Evolutionary conservation across 164 flowering plant genomes (phyloP).

Genomic region (Annona cherimola): DNA sequence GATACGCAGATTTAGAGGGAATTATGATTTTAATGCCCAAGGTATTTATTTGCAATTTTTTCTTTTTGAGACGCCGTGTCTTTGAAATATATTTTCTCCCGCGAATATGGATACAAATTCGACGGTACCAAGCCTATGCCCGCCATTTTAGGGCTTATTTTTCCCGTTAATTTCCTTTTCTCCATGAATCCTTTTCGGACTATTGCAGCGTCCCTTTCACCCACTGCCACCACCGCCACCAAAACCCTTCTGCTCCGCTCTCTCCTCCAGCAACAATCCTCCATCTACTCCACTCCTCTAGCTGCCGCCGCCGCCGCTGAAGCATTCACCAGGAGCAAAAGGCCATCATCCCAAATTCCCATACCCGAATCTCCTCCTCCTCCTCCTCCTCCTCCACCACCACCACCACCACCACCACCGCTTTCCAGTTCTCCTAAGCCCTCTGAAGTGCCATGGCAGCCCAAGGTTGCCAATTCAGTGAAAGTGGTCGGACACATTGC

Average conservation of each 20-base stretch:
- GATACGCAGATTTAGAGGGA: too few relatives aligned
- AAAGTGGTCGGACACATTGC: conserved; percentile 42
- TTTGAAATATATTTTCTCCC: too few relatives aligned
- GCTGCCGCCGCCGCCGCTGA: neutral
- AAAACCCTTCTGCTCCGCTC: conserved; percentile 7
- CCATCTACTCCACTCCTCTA: conserved; percentile 8
- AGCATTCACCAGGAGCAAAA: neutral
- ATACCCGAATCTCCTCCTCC: neutral
- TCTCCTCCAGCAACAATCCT: conserved; percentile 2
- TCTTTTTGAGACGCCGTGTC: too few relatives aligned
- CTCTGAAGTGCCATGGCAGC: conserved; percentile 51
- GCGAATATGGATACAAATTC: too few relatives aligned
- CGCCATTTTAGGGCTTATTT: too few relatives aligned
- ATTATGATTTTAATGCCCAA: too few relatives aligned
- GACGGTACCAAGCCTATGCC: too few relatives aligned
- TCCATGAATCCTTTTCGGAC: conserved; percentile 15
- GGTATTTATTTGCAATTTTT: too few relatives aligned
- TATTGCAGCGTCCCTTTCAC: conserved; percentile 7
- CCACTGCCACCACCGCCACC: conserved; percentile 3
- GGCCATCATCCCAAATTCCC: neutral
- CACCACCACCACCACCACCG: neutral
- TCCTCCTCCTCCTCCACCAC: neutral
- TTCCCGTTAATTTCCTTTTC: too few relatives aligned
- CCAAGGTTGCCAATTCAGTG: conserved; percentile 52
- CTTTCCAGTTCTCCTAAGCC: conserved; percentile 41